These are phyloP conservation scores for Curvularia lunata DNA, from an alignment of 2,329 filamentous ascomycete genomes.

Conservation along the genomic window DNA sequence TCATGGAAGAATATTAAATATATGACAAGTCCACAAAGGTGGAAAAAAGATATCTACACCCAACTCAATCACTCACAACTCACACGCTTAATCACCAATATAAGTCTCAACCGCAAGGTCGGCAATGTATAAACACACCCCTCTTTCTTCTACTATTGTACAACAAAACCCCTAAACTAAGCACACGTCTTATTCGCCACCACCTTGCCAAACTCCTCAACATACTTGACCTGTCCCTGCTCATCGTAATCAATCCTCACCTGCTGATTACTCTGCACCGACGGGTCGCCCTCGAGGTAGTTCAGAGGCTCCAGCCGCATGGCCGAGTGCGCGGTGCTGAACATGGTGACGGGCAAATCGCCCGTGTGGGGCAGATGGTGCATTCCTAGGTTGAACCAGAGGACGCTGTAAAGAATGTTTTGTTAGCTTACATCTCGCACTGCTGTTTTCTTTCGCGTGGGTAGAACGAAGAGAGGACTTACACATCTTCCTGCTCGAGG, in stretches of 20 bases:
- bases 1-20: background rate
- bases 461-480: conserved; percentile 17
- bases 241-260: conserved; percentile 49
- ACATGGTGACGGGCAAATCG: conserved; percentile 60
- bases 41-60: background rate
- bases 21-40: background rate
- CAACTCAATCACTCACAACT: background rate
- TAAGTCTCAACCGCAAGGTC: background rate
- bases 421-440: background rate
- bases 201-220: conserved; percentile 24
- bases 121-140: background rate
- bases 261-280: conserved; percentile 51
- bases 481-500: conserved; percentile 49
- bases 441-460: no score
- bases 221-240: conserved; percentile 7
- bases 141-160: background rate
- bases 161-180: background rate
- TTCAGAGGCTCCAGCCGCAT: conserved; percentile 56
- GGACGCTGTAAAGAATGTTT: conserved; percentile 40
- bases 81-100: background rate
- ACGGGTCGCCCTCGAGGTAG: conserved; percentile 53
- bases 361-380: conserved; percentile 56
- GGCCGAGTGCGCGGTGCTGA: conserved; percentile 56
- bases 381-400: conserved; percentile 61
- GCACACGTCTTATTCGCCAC: background rate